phyloP scores from a whole-genome alignment of 1,139 yeast genomes.

The Yamadazyma spencermartinsiae region DNA sequence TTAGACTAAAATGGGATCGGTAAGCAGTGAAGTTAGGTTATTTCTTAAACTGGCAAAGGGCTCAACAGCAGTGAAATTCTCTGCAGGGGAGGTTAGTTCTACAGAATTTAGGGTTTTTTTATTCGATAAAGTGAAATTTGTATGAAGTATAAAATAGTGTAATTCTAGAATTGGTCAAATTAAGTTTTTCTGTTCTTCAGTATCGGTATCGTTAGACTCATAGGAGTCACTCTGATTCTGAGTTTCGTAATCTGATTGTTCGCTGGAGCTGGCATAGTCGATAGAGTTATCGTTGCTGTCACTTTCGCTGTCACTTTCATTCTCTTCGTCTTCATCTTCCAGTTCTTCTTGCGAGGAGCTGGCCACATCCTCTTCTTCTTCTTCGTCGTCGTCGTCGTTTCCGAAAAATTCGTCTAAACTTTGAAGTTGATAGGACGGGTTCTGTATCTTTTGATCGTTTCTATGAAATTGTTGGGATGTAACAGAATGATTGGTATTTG shows the following conservation, averaged over 20 bases:
- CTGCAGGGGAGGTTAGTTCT: too few relatives aligned
- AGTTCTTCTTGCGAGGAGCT: slow-evolving; percentile 10
- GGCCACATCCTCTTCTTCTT: slow-evolving; percentile 23
- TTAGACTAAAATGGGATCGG: too few relatives aligned
- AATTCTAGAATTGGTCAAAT: too few relatives aligned
- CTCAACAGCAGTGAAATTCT: too few relatives aligned
- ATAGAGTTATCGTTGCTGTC: neutral
- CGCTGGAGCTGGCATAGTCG: neutral
- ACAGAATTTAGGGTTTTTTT: too few relatives aligned
- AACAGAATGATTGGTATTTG: slow-evolving; percentile 25
- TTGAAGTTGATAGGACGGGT: slow-evolving; percentile 57
- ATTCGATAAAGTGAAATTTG: too few relatives aligned
- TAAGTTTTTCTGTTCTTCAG: too few relatives aligned
- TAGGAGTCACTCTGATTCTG: neutral
- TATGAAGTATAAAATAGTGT: too few relatives aligned
- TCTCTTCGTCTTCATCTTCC: slow-evolving; percentile 13
- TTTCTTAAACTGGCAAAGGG: too few relatives aligned
- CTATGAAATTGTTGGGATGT: slow-evolving; percentile 24
- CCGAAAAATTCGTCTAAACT: slow-evolving; percentile 86
- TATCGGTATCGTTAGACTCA: neutral
- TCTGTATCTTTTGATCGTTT: slow-evolving; percentile 11
- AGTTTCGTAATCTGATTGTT: neutral
- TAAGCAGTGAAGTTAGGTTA: too few relatives aligned
- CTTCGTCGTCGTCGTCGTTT: slow-evolving; percentile 42
- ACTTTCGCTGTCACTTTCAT: slow-evolving; percentile 2